A percentile compares a stretch with the other conserved stretches of the same genome.
These are phyloP conservation scores for Eimeria zaria DNA, from an alignment of 169 alveolate species.

Conservation along the genomic window DNA sequence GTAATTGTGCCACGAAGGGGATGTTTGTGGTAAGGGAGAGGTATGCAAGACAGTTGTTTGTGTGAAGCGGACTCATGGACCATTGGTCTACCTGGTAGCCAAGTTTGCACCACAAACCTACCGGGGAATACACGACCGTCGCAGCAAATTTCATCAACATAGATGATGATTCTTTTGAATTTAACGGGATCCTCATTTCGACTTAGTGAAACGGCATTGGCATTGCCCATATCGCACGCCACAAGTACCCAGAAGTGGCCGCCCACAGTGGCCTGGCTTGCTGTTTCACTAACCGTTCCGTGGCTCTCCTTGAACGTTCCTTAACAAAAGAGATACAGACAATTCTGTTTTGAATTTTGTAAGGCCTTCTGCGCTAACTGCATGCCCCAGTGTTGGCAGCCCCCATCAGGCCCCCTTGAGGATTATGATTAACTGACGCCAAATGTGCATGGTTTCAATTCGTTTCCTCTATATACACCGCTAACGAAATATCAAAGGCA, in stretches of 20 bases:
- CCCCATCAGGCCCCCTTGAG: not conserved
- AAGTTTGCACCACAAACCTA: not conserved
- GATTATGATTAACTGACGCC: not conserved
- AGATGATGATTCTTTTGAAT: not conserved
- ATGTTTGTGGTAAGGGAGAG: not conserved
- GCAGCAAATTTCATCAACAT: constrained; percentile 39
- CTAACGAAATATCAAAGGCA: not conserved
- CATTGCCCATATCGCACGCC: not conserved
- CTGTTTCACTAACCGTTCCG: not conserved
- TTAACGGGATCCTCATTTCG: not conserved
- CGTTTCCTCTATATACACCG: not conserved
- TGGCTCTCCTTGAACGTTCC: not conserved
- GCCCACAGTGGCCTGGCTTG: not conserved
- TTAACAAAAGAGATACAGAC: not conserved
- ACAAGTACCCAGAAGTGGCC: not conserved
- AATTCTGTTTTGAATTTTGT: not conserved
- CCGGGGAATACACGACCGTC: constrained; percentile 30
- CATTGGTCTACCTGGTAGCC: not conserved
- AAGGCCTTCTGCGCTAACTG: not conserved
- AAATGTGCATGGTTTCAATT: not conserved
- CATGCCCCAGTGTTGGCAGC: constrained; percentile 2
- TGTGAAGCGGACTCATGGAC: not conserved
- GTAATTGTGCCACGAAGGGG: not conserved
- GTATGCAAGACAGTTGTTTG: not conserved
- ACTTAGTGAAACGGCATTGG: not conserved